Conservation (phyloP, 306 rosid genomes). For the Dryas alaskensis region DNA sequence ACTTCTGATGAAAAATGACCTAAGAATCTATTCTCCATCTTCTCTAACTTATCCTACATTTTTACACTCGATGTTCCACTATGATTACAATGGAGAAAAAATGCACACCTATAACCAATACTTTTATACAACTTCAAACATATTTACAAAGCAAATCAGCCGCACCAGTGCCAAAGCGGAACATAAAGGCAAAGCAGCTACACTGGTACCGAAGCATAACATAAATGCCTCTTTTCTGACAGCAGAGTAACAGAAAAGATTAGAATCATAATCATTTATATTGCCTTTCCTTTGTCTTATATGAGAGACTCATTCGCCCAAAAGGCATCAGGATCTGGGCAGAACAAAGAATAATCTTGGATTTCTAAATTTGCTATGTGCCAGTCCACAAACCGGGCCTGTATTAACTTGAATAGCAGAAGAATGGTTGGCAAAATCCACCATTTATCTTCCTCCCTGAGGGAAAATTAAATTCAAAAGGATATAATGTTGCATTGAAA, state of each 20-base stretch:
- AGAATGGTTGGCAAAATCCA: conserved; percentile 91
- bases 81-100: not conserved
- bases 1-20: conserved; percentile 1
- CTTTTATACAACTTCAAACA: not conserved
- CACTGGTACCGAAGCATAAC: conserved; percentile 23
- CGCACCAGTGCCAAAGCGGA: conserved; percentile 21
- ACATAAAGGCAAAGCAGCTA: conserved; percentile 29
- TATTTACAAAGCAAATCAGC: conserved; percentile 18
- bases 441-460: conserved; percentile 89
- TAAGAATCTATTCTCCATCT: conserved; percentile 1
- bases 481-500: not conserved
- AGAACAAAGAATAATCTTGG: conserved; percentile 72
- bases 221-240: conserved; percentile 24
- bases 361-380: conserved; percentile 90
- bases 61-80: not conserved
- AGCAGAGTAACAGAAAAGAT: conserved; percentile 17
- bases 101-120: not conserved
- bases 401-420: conserved; percentile 64
- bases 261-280: not conserved
- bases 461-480: conserved; percentile 26
- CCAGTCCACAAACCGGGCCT: conserved; percentile 85
- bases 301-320: conserved; percentile 87
- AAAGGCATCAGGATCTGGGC: conserved; percentile 87
- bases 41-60: not conserved
- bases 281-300: conserved; percentile 22